Percentiles rank a stretch among this genome's conserved stretches.
phyloP scores from a whole-genome alignment of 805 yeast genomes.

The Barnettozyma vustinii region DNA sequence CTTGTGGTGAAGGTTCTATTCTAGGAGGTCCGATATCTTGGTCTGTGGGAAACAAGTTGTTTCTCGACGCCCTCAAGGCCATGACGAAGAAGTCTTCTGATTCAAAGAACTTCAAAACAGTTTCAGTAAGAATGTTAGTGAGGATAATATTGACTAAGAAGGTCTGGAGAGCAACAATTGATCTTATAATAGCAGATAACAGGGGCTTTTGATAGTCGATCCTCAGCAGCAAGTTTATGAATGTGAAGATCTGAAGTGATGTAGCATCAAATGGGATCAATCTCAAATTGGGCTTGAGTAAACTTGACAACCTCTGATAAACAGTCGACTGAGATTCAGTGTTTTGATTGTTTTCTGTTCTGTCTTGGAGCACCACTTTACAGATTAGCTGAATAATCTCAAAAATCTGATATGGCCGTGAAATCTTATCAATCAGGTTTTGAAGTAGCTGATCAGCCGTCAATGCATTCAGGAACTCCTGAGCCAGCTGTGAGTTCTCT shows the following conservation, averaged over 20 bases:
- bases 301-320: not conserved
- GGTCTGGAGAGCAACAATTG: constrained; percentile 13
- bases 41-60: constrained; percentile 42
- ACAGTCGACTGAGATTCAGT: not conserved
- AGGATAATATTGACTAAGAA: constrained; percentile 16
- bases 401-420: constrained; percentile 49
- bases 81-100: constrained; percentile 17
- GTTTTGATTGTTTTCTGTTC: not conserved
- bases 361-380: constrained; percentile 4
- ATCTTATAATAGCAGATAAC: constrained; percentile 25
- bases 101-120: constrained; percentile 13
- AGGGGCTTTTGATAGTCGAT: constrained; percentile 25
- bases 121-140: constrained; percentile 18
- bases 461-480: constrained; percentile 34
- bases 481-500: constrained; percentile 33
- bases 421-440: constrained; percentile 37
- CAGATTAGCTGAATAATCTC: constrained; percentile 28
- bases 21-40: constrained; percentile 45
- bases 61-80: constrained; percentile 28
- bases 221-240: constrained; percentile 22
- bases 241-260: constrained; percentile 18
- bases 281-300: not conserved
- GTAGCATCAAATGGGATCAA: not conserved
- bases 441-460: constrained; percentile 38
- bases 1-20: constrained; percentile 35